Evolutionary conservation across 176 grass and related monocot species (phyloP).

Genomic region (Triticum turgidum): DNA sequence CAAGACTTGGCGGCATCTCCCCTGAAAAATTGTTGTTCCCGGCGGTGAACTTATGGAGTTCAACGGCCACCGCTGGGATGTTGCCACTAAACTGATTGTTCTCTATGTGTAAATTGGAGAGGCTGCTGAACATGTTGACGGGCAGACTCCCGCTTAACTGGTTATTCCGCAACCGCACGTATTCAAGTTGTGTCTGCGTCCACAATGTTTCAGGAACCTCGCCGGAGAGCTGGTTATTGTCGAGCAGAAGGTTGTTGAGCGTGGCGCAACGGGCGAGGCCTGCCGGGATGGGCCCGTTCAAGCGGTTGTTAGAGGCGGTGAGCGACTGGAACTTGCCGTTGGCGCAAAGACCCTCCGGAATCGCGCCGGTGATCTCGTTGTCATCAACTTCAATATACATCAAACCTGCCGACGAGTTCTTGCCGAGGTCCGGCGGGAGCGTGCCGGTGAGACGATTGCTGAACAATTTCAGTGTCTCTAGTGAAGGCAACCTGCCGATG

Average conservation of each 20-base stretch:
- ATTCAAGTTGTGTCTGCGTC: conserved; percentile 28
- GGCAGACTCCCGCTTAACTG: conserved; percentile 55
- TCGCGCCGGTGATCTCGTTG: conserved; percentile 54
- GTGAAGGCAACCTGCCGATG: conserved; percentile 49
- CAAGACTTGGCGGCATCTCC: conserved; percentile 36
- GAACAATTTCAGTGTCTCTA: conserved; percentile 13
- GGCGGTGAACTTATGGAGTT: conserved; percentile 31
- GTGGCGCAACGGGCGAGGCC: conserved; percentile 51
- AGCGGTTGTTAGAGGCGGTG: conserved; percentile 28
- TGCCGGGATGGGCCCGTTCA: conserved; percentile 62
- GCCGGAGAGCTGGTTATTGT: conserved; percentile 58
- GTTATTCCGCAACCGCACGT: conserved; percentile 35
- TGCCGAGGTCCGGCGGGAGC: conserved; percentile 65
- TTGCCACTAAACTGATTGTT: conserved; percentile 53
- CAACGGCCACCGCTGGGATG: conserved; percentile 26
- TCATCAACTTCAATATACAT: neutral
- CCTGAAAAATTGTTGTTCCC: conserved; percentile 63
- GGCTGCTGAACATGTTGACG: neutral
- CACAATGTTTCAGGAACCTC: conserved; percentile 55
- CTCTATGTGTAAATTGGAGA: conserved; percentile 35
- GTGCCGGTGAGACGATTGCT: conserved; percentile 51
- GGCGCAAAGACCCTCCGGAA: conserved; percentile 59
- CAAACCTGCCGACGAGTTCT: conserved; percentile 26
- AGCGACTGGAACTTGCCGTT: conserved; percentile 4
- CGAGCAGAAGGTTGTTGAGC: conserved; percentile 10